A percentile compares a stretch with the other conserved stretches of the same genome.
Conservation (phyloP, 1,139 yeast genomes). For the Kodamaea alishanica region DNA sequence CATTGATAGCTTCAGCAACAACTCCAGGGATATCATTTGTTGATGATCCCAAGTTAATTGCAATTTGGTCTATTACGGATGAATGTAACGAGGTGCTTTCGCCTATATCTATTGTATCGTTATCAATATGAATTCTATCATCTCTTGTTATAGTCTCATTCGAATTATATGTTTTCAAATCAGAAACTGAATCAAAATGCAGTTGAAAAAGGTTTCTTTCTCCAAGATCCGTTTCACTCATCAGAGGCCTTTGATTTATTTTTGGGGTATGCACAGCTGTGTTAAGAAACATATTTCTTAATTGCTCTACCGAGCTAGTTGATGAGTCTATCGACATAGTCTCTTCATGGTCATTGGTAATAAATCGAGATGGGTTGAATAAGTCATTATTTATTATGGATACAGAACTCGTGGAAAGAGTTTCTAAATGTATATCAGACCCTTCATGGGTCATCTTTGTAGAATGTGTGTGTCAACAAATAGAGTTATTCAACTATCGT, state of each 20-base stretch:
- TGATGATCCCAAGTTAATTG: conserved; percentile 8
- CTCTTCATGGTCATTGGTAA: conserved; percentile 2
- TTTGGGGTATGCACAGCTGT: neutral
- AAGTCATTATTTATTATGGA: conserved; percentile 12
- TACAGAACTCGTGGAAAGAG: conserved; percentile 12
- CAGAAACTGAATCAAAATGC: conserved; percentile 16
- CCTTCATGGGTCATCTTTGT: conserved; percentile 11
- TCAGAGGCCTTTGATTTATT: neutral
- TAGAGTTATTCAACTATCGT: neutral
- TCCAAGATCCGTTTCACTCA: conserved; percentile 9
- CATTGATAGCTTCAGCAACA: conserved; percentile 5
- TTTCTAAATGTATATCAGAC: conserved; percentile 11
- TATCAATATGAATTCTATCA: conserved; percentile 8
- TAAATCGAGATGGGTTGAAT: conserved; percentile 8
- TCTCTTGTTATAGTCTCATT: conserved; percentile 4
- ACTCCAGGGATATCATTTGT: conserved; percentile 6
- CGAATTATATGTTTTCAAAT: conserved; percentile 4
- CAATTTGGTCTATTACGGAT: conserved; percentile 26
- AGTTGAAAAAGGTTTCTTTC: conserved; percentile 13
- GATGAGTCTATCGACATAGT: conserved; percentile 11
- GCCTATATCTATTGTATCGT: conserved; percentile 9
- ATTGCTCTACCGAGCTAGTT: conserved; percentile 14
- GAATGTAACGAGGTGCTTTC: conserved; percentile 21
- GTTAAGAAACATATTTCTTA: conserved; percentile 13
- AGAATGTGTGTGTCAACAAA: too few species aligned